These are phyloP conservation scores for Beauveria bassiana DNA, from an alignment of 2,329 filamentous ascomycete species.

Conservation along the genomic window DNA sequence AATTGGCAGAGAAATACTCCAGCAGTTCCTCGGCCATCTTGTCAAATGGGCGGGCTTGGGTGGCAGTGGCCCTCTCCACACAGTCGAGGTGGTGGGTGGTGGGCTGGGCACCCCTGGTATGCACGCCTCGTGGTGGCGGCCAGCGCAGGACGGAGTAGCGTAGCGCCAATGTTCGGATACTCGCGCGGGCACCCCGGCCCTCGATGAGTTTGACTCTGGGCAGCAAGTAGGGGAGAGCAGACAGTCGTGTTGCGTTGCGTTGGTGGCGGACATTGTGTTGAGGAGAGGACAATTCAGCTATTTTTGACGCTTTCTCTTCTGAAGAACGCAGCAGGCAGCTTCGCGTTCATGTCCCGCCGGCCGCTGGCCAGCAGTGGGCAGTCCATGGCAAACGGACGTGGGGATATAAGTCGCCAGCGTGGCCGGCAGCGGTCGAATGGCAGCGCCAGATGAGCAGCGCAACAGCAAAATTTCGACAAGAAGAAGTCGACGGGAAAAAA, in stretches of 20 bases:
- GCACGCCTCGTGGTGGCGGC: slow-evolving; percentile 11
- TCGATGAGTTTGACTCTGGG: slow-evolving; percentile 1
- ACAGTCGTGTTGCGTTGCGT: neutral
- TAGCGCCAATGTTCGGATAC: slow-evolving; percentile 10
- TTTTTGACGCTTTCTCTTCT: neutral
- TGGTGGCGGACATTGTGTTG: neutral
- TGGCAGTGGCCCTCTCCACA: slow-evolving; percentile 5
- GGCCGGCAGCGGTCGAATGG: neutral
- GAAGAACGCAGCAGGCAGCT: neutral
- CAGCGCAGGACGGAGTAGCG: slow-evolving; percentile 2
- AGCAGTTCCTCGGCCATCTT: neutral
- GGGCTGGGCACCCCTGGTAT: slow-evolving; percentile 6
- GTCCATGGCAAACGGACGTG: slow-evolving; percentile 5
- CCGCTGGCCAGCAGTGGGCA: neutral
- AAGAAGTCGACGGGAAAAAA: neutral
- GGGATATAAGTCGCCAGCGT: slow-evolving; percentile 6
- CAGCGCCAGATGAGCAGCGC: neutral
- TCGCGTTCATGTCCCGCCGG: neutral
- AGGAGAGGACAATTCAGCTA: neutral
- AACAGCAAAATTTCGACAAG: neutral
- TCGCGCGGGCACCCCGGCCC: slow-evolving; percentile 9
- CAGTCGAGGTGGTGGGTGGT: neutral
- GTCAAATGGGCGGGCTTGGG: neutral
- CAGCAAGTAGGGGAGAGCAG: neutral
- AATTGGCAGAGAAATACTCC: neutral